Evolutionary conservation across 306 rosid species (phyloP).

Genomic region (Betula pendula): DNA sequence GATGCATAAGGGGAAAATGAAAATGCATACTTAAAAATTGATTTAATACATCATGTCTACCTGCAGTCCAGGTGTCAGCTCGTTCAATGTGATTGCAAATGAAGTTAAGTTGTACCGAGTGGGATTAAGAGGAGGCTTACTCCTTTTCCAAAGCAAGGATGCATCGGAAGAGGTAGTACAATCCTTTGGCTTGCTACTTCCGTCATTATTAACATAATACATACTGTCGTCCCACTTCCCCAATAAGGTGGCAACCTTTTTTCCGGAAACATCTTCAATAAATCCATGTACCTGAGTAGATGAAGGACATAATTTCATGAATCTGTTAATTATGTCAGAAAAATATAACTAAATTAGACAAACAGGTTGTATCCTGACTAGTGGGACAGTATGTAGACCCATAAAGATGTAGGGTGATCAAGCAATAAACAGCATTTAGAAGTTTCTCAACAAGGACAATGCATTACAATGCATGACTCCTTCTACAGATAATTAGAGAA

Average conservation of each 20-base stretch:
- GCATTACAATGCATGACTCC: too few relatives aligned
- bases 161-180: constrained; percentile 44
- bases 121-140: constrained; percentile 57
- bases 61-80: constrained; percentile 81
- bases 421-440: constrained; percentile 4
- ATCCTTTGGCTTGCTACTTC: constrained; percentile 53
- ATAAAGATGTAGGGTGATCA: not conserved
- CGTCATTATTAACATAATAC: constrained; percentile 62
- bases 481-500: constrained; percentile 4
- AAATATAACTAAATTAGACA: not conserved
- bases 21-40: constrained; percentile 33
- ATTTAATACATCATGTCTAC: constrained; percentile 56
- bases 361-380: not conserved
- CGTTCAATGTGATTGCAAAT: constrained; percentile 85
- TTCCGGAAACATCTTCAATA: constrained; percentile 72
- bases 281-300: constrained; percentile 70
- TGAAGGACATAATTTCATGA: constrained; percentile 9
- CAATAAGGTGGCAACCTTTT: constrained; percentile 65
- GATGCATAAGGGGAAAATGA: constrained; percentile 47
- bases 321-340: constrained; percentile 1
- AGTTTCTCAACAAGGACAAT: too few relatives aligned
- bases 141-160: constrained; percentile 76
- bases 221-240: constrained; percentile 97
- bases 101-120: constrained; percentile 98
- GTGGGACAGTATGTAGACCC: not conserved